These are phyloP conservation scores for Kurtzmaniella cleridarum DNA, from an alignment of 805 yeast genomes.

Conservation along the genomic window DNA sequence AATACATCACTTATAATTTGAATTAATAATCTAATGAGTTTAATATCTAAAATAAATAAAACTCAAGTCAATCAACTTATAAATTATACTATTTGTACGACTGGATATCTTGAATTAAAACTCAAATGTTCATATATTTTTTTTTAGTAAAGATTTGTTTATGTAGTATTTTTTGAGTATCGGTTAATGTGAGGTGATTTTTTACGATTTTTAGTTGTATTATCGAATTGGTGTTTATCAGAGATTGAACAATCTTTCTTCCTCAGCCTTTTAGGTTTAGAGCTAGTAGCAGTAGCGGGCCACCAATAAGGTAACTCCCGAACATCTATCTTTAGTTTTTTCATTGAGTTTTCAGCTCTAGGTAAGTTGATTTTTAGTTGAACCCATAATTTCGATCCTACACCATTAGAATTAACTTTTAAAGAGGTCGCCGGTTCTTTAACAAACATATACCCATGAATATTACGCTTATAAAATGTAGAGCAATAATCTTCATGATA, in stretches of 20 bases:
- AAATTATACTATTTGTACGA: no score
- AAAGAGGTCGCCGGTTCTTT: slow-evolving; percentile 24
- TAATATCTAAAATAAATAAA: no score
- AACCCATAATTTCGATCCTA: slow-evolving; percentile 18
- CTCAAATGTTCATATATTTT: no score
- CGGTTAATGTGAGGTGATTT: no score
- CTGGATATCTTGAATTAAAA: no score
- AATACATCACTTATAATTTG: no score
- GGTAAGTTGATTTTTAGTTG: slow-evolving; percentile 18
- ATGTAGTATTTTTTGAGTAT: no score
- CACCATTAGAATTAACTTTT: slow-evolving; percentile 19
- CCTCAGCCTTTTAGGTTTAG: neutral
- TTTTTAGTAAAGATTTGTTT: no score
- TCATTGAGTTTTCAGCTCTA: neutral
- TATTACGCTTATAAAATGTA: slow-evolving; percentile 29
- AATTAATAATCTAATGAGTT: no score
- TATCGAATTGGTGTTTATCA: no score
- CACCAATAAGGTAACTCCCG: slow-evolving; percentile 21
- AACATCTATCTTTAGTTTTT: slow-evolving; percentile 21
- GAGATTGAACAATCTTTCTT: neutral
- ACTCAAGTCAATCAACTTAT: no score
- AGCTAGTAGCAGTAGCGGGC: slow-evolving; percentile 12
- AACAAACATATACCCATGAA: slow-evolving; percentile 31
- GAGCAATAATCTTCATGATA: slow-evolving; percentile 22
- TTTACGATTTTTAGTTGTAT: no score